Evolutionary conservation across 2,329 filamentous ascomycete genomes (phyloP), one percentile per base, ranked within the genome.

Genomic region (Trichoderma koningii): DNA sequence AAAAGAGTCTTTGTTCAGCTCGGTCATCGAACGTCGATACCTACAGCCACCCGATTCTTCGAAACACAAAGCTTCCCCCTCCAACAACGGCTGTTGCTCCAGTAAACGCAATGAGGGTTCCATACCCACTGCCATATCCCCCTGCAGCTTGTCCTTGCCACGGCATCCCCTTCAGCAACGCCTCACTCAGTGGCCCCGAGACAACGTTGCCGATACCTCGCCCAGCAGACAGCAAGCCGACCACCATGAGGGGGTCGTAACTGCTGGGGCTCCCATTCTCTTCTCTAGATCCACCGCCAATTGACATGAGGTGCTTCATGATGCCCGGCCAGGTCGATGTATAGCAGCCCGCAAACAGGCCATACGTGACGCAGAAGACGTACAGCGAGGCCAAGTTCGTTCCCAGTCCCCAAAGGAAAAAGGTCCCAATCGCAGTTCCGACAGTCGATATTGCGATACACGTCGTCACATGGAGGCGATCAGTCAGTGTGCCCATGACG

Each of bases 331-430:
- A 90, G 0, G 86, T 84, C 0, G 84, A 83, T 2, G 83, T 85
- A 71, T 87, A 90, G 0, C 84, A 83, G 0, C 87, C 85, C 0
- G 87, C 87, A 62, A 89, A 90, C 68, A 89, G 79, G 0, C 88
- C 88, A 70, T 87, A 90, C 5, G 82, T 76, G 26, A 88, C 74
- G 38, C 86, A 85, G 73, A 88, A 90, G 5, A 85, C 69, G 28
- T 86, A 83, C 45, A 90, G 73, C 3, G 87, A 75, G 0, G 80
- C 79, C 38, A 87, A 74, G 9, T 77, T 81, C 0, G 78, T 80
- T 19, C 84, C 81, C 42, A 83, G 74, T 0, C 87, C 88, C 88
- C 88, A 90, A 21, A 89, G 75, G 14, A 89, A 72, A 23, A 90
- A 82, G 0, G 82, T 84, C 0, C 84, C 82, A 7, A 86, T 63